Evolutionary conservation across 2,329 filamentous ascomycete genomes (phyloP).

Genomic region (Ophidiomyces ophidiicola): DNA sequence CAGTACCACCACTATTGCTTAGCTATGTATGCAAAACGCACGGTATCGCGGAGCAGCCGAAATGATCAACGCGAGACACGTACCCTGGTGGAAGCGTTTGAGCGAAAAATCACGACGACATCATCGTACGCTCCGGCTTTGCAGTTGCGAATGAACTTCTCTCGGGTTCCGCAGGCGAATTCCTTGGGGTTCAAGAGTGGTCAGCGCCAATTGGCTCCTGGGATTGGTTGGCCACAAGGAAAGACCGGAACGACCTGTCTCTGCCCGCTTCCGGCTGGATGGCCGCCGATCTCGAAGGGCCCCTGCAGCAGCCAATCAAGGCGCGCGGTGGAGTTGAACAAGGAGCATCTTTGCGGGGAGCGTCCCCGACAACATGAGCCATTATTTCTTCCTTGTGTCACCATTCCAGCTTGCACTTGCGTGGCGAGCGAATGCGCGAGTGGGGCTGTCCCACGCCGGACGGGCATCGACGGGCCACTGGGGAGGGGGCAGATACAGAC

Average conservation of each 20-base stretch:
- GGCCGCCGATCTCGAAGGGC: conserved; percentile 3
- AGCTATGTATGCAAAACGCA: neutral
- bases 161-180: conserved; percentile 41
- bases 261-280: neutral
- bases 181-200: conserved; percentile 30
- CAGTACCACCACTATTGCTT: neutral
- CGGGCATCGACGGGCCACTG: neutral
- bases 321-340: neutral
- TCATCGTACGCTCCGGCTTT: conserved; percentile 44
- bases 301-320: conserved; percentile 5
- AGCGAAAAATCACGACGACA: conserved; percentile 46
- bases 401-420: neutral
- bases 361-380: neutral
- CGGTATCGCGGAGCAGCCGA: neutral
- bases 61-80: neutral
- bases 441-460: conserved; percentile 3
- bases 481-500: neutral
- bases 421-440: conserved; percentile 6
- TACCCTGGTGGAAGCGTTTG: conserved; percentile 44
- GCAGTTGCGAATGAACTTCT: conserved; percentile 45
- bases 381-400: conserved; percentile 3
- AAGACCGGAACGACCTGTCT: neutral
- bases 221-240: conserved; percentile 1
- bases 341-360: neutral
- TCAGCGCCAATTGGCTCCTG: conserved; percentile 1